Base-by-base conservation (phyloP, 805 yeast species). In the Candida golubevii region DNA sequence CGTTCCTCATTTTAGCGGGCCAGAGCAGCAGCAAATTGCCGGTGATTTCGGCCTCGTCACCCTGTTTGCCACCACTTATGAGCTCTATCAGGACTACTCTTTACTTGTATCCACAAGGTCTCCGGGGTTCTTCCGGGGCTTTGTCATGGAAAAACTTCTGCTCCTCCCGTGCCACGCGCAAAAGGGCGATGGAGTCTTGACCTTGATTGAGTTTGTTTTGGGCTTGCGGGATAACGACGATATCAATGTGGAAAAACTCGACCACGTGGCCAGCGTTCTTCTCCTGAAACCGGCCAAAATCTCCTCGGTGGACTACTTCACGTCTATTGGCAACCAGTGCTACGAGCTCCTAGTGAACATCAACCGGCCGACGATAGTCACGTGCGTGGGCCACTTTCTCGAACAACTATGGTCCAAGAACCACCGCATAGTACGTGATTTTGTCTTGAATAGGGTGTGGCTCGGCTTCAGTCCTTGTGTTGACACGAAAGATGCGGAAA, bases 191-290 rank as follows among this genome's bases (percentile, higher is more conserved):
- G 97, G 98, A 0, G 79, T 93, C 1, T 63, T 77, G 27, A 74
- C 89, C 1, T 63, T 91, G 39, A 72, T 89, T 27, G 97, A 91
- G 61, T 80, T 86, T 49, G 71, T 86, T 0, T 68, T 85, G 11
- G 96, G 96, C 0, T 68, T 86, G 26, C 69, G 96, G 45, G 95
- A 88, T 35, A 72, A 74, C 42, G 91, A 84, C 44, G 81, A 79
- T 10, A 63, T 88, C 11, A 82, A 81, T 49, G 62, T 81, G n/a
- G 80, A 78, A 29, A 84, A 80, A 51, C 70, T 87, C 38, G 80
- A 79, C 26, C 77, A 82, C 45, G 85, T 87, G 1, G 78, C 85
- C n/a, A 75, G 74, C 35, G 72, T 88, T 2, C 60, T 91, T 12
- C 59, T 84, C 27, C 63, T 82, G 13, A 82, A 81, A 47, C 97